Evolutionary conservation across 176 grass and related monocot genomes (phyloP).

Genomic region (Otatea glauca): DNA sequence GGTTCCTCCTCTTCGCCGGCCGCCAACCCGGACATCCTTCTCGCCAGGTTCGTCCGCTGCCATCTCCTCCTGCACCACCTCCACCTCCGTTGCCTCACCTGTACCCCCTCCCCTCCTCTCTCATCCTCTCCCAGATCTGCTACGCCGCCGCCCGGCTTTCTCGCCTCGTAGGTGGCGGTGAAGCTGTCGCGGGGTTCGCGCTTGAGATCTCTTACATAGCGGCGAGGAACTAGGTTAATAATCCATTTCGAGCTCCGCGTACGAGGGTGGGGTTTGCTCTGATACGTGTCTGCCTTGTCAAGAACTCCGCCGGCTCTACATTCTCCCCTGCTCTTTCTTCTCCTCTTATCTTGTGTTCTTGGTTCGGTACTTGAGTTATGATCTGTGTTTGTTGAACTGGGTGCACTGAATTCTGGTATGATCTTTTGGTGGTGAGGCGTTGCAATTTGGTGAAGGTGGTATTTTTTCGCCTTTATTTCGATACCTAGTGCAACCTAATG

Average conservation of each 20-base stretch:
- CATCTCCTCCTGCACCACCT: background rate
- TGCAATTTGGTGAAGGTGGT: background rate
- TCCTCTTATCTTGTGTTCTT: background rate
- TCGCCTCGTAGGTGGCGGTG: background rate
- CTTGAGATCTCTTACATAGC: background rate
- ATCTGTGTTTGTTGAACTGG: background rate
- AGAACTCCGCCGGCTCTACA: background rate
- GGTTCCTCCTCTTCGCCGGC: background rate
- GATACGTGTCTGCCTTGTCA: background rate
- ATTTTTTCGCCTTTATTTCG: background rate
- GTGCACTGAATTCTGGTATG: background rate
- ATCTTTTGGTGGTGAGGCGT: background rate
- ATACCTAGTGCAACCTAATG: too few relatives aligned
- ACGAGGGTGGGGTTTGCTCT: background rate
- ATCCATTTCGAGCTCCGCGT: background rate
- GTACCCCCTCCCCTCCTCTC: background rate
- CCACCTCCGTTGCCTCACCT: background rate
- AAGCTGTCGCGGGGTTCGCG: background rate
- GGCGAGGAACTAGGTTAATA: background rate
- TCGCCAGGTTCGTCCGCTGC: background rate
- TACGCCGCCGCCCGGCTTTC: background rate
- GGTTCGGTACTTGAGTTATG: background rate
- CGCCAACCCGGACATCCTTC: background rate
- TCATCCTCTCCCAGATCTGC: background rate
- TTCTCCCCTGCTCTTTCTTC: background rate